Evolutionary conservation across 2,329 filamentous ascomycete species (phyloP), one percentile per base, ranked within the genome.

Genomic region (Verticillium albo-atrum): DNA sequence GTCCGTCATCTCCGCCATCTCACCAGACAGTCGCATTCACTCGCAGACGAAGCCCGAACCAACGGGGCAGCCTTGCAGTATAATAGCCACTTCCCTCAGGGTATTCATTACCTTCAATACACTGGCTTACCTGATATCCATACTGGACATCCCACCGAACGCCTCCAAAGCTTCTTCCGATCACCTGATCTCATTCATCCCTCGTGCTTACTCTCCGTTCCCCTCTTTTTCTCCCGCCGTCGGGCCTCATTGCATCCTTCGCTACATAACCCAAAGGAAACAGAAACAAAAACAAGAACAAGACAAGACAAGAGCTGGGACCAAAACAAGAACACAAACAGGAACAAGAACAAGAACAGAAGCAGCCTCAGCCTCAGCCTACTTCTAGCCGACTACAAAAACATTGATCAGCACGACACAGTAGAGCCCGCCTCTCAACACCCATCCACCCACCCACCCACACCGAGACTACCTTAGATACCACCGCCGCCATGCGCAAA

Each of bases 401-500:
- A n/a, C n/a, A n/a, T n/a, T n/a, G n/a, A n/a, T n/a, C n/a, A n/a
- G n/a, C n/a, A n/a, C n/a, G n/a, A n/a, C n/a, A n/a, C n/a, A n/a
- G n/a, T n/a, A n/a, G n/a, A 15, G 12, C 35, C 6, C 15, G 6
- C 15, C 35, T 37, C 15, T 17, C 35, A 6, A 14, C 3, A 37
- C 35, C 15, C 35, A 17, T 20, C n/a, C 37, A 9, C 9, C 37
- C 6, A 9, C 37, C n/a, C 37, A 6, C 35, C 7, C 35, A 37
- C 4, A 37, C 35, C 15, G 5, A 3, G 35, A 32, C 12, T 6
- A 15, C 6, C 35, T 17, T 5, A 20, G n/a, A 23, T 12, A 23
- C 37, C 6, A 7, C 3, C 50, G n/a, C 9, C 51, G 17, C 27
- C 25, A 53, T 30, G 51, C 63, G 62, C 58, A 68, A 63, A 58